Evolutionary conservation across 2,329 filamentous ascomycete species (phyloP).

Genomic region (Cercospora zeina): DNA sequence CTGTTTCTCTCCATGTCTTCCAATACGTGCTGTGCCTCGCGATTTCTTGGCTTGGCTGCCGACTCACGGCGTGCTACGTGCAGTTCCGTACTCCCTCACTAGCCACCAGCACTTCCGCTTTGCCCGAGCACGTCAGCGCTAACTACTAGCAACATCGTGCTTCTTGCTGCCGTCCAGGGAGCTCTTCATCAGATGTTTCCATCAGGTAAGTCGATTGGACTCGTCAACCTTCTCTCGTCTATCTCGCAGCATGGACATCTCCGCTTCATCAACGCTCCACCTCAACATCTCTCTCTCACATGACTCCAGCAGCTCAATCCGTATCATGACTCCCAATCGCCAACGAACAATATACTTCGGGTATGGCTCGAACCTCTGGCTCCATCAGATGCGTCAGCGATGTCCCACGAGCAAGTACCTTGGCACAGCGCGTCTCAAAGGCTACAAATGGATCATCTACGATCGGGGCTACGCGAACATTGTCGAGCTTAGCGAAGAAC

Average conservation of each 20-base stretch:
- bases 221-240: neutral
- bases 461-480: slow-evolving; percentile 68
- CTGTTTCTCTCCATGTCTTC: neutral
- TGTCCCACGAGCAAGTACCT: slow-evolving; percentile 59
- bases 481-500: slow-evolving; percentile 42
- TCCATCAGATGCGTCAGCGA: slow-evolving; percentile 62
- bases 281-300: slow-evolving; percentile 8
- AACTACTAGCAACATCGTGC: neutral
- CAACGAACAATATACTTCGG: slow-evolving; percentile 55
- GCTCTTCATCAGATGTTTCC: neutral
- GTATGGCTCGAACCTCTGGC: slow-evolving; percentile 70
- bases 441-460: slow-evolving; percentile 68
- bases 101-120: neutral
- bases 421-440: slow-evolving; percentile 58
- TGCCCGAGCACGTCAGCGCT: slow-evolving; percentile 11
- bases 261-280: slow-evolving; percentile 1
- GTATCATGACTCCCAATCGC: slow-evolving; percentile 3
- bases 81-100: neutral
- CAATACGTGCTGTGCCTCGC: neutral
- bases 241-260: slow-evolving; percentile 8
- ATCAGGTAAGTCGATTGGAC: neutral
- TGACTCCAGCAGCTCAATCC: neutral
- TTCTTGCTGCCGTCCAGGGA: neutral
- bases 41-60: neutral
- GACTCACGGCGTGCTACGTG: neutral